Base-by-base conservation (phyloP, 257 asterid genomes). In the Misopates orontium region DNA sequence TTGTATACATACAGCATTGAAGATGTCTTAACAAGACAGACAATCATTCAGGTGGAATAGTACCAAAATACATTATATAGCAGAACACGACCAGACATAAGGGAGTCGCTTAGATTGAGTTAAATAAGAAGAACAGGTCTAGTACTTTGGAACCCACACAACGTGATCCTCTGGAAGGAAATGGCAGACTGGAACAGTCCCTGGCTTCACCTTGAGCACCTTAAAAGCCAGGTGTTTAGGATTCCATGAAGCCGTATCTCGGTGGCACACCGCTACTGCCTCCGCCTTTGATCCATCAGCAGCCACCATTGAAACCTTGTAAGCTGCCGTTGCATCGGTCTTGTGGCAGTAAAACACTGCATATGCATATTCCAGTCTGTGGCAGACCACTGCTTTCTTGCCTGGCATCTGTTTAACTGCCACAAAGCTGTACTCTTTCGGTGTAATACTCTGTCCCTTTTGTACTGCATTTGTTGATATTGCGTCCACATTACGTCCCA, bases 181-280 rank as follows among this genome's bases (percentile, higher is more conserved):
- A 83, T 94, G 99, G 72, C 99, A 94, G 56, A 94, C 73, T 0
- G 97, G 96, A 15, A 80, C 91, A 25, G 81, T 64, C 60, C 99
- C 97, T 0, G 96, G 99, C 72, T 80, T 80, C 73, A 93, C 97
- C 55, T 90, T 93, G 1, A 93, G 91, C 78, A 86, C 95, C 76
- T 83, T 87, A 45, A 93, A 93, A 13, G 99, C 96, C 84, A 93
- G 72, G 66, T 90, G 97, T 65, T 88, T 86, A 2, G 96, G 97
- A 77, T 93, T 90, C 99, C 97, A 90, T 22, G 74, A 77, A 10
- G 95, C 80, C 8, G 99, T 86, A 40, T 94, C 87, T 61, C 59
- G 67, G 71, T 94, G 97, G 84, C 99, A 94, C 71, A 90, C 82
- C 0, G 86, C 95, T 59, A 81, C 87, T 0, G 92, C 97, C 16